These are phyloP conservation scores for Tetrapyrgos nigripes DNA, from an alignment of 1,284 basidiomycete species.

Conservation along the genomic window DNA sequence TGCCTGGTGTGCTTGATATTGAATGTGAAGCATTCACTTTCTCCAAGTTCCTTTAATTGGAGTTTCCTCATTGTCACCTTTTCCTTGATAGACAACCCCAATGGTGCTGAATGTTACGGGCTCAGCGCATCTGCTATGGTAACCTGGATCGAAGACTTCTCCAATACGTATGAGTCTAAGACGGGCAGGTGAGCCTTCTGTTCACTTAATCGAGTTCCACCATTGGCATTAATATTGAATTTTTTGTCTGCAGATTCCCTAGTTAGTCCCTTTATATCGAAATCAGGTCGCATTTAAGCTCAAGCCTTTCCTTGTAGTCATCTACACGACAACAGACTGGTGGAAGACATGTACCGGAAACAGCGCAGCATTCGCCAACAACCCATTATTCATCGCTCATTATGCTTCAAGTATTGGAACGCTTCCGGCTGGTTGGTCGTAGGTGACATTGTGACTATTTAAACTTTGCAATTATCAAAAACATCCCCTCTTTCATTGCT, in stretches of 20 bases:
- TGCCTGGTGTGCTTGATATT: conserved; percentile 71
- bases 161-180: conserved; percentile 60
- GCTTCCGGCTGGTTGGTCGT: conserved; percentile 62
- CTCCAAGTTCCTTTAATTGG: not conserved
- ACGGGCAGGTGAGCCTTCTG: conserved; percentile 49
- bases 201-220: conserved; percentile 14
- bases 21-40: conserved; percentile 48
- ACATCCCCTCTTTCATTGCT: not conserved
- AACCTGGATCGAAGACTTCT: conserved; percentile 67
- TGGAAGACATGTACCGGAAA: conserved; percentile 72
- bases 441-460: conserved; percentile 20
- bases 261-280: conserved; percentile 24
- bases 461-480: not conserved
- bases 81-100: conserved; percentile 48
- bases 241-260: conserved; percentile 37
- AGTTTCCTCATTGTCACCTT: conserved; percentile 6
- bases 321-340: conserved; percentile 72
- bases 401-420: conserved; percentile 55
- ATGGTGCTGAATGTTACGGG: conserved; percentile 61
- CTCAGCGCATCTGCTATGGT: conserved; percentile 61
- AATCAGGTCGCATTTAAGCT: not conserved
- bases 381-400: conserved; percentile 66
- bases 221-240: too few species aligned
- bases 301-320: conserved; percentile 40
- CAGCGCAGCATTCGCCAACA: conserved; percentile 53